Percentiles rank a stretch among this genome's conserved stretches.
These are phyloP conservation scores for Byssothecium circinans DNA, from an alignment of 2,329 filamentous ascomycete species.

Conservation along the genomic window DNA sequence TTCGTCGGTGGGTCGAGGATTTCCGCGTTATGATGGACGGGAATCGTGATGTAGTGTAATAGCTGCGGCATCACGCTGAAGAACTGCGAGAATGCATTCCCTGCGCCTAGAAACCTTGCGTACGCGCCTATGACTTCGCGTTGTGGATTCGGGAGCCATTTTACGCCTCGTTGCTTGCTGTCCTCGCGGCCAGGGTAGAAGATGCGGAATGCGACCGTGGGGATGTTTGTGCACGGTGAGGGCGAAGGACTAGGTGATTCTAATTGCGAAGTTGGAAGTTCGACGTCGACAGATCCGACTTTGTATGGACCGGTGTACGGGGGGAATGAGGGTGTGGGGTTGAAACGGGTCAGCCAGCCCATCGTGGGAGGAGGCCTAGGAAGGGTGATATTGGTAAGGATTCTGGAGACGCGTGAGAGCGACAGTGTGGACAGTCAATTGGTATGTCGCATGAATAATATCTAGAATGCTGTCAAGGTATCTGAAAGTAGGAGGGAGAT, in stretches of 20 bases:
- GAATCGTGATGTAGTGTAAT: slow-evolving; percentile 72
- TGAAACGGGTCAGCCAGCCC: slow-evolving; percentile 54
- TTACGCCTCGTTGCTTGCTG: slow-evolving; percentile 59
- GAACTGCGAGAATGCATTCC: slow-evolving; percentile 2
- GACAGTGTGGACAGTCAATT: slow-evolving; percentile 27
- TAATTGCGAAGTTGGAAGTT: slow-evolving; percentile 66
- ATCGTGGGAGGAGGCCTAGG: slow-evolving; percentile 29
- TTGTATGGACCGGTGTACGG: slow-evolving; percentile 75
- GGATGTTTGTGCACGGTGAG: slow-evolving; percentile 53
- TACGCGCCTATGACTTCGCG: slow-evolving; percentile 74
- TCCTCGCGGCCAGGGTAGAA: slow-evolving; percentile 66
- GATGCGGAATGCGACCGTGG: slow-evolving; percentile 77
- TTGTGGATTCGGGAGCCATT: slow-evolving; percentile 79
- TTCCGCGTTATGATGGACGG: slow-evolving; percentile 70
- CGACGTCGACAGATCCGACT: slow-evolving; percentile 78
- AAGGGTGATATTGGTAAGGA: slow-evolving; percentile 13
- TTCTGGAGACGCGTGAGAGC: slow-evolving; percentile 26
- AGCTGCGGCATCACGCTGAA: slow-evolving; percentile 64
- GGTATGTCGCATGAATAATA: not conserved
- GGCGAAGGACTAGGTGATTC: slow-evolving; percentile 54
- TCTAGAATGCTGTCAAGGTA: not conserved
- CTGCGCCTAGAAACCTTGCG: slow-evolving; percentile 68
- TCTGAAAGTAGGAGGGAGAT: too few species aligned
- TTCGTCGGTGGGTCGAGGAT: slow-evolving; percentile 54
- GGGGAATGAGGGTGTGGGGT: slow-evolving; percentile 71